These are phyloP conservation scores for Coemansia linderi DNA, from an alignment of 371 early-diverging fungal genomes.

Conservation along the genomic window DNA sequence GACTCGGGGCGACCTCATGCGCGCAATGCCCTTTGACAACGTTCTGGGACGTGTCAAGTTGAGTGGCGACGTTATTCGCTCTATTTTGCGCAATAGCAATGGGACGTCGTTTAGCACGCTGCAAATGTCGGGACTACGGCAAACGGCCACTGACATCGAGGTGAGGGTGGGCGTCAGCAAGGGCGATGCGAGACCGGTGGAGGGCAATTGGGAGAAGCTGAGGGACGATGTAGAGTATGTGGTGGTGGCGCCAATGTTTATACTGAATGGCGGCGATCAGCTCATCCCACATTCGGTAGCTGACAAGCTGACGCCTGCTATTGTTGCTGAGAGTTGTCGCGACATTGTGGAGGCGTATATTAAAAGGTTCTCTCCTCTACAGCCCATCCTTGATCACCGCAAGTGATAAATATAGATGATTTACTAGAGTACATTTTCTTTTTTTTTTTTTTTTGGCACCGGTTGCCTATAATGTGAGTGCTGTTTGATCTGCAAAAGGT, in stretches of 20 bases:
- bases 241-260: conserved; percentile 20
- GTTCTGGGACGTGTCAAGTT: conserved; percentile 53
- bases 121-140: conserved; percentile 35
- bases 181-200: conserved; percentile 20
- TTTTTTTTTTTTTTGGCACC: background rate
- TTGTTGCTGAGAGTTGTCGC: conserved; percentile 6
- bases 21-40: conserved; percentile 64
- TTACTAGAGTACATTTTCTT: no score
- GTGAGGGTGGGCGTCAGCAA: conserved; percentile 9
- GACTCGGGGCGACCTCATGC: conserved; percentile 58
- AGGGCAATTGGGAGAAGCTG: conserved; percentile 29
- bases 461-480: background rate
- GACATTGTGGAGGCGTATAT: conserved; percentile 31
- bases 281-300: background rate
- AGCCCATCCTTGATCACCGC: conserved; percentile 32
- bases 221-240: conserved; percentile 11
- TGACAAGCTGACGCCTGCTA: background rate
- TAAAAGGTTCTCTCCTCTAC: conserved; percentile 31
- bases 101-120: conserved; percentile 11
- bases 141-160: background rate
- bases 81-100: conserved; percentile 1
- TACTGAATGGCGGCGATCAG: conserved; percentile 34
- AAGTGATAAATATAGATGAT: background rate
- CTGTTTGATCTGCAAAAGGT: background rate
- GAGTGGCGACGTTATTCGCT: conserved; percentile 50